Percentiles rank a stretch among this genome's conserved stretches.
phyloP scores from a whole-genome alignment of 1,284 basidiomycete genomes.

The Ceratobasidium papillatum region DNA sequence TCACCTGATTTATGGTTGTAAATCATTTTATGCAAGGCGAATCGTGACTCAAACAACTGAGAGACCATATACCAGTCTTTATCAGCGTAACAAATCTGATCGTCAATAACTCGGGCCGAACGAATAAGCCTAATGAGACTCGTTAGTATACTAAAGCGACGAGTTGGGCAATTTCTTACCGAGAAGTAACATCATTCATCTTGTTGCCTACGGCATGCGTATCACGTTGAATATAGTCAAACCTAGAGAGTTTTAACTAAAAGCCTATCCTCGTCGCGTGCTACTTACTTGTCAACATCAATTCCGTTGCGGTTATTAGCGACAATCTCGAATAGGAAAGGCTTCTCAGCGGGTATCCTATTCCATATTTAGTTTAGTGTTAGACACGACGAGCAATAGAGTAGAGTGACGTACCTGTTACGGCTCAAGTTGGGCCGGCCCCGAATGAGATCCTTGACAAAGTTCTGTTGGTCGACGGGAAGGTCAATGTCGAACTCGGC shows the following conservation, averaged over 20 bases:
- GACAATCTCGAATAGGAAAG: slow-evolving; percentile 75
- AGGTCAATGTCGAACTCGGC: slow-evolving; percentile 61
- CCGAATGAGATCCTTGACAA: slow-evolving; percentile 74
- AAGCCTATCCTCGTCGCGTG: neutral
- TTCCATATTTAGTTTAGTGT: neutral
- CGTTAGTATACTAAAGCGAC: neutral
- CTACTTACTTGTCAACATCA: slow-evolving; percentile 78
- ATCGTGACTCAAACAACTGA: slow-evolving; percentile 74
- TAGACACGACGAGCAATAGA: neutral
- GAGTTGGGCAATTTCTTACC: slow-evolving; percentile 51
- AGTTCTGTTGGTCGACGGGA: slow-evolving; percentile 57
- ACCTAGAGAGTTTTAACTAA: slow-evolving; percentile 54
- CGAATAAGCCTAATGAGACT: slow-evolving; percentile 63
- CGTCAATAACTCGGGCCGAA: slow-evolving; percentile 74
- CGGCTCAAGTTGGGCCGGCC: slow-evolving; percentile 56
- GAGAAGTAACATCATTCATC: slow-evolving; percentile 62
- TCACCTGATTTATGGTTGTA: slow-evolving; percentile 79
- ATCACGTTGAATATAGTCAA: slow-evolving; percentile 81
- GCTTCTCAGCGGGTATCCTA: slow-evolving; percentile 53
- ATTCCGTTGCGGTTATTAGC: slow-evolving; percentile 79
- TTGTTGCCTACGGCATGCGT: slow-evolving; percentile 73
- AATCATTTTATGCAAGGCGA: slow-evolving; percentile 76
- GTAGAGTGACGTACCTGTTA: slow-evolving; percentile 2
- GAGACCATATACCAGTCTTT: slow-evolving; percentile 79
- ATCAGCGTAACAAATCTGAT: slow-evolving; percentile 78